Percentiles rank a stretch among this genome's conserved stretches.
Evolutionary conservation across 768 basidiomycete species (phyloP).

Genomic region (Kwoniella europaea): DNA sequence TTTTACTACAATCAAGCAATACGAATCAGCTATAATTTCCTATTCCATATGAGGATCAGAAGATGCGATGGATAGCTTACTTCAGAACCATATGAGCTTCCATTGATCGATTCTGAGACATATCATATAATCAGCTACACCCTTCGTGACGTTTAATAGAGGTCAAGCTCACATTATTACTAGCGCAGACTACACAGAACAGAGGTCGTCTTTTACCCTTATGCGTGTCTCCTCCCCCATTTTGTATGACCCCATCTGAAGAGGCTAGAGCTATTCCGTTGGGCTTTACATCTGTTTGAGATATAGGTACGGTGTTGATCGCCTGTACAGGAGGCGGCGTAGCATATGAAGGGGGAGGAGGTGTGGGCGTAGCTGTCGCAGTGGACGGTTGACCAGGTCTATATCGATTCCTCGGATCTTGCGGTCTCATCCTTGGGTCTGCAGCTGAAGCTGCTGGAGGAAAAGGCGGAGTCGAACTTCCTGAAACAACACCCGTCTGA

Average conservation of each 20-base stretch:
- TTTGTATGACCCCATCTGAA: slow-evolving; percentile 1
- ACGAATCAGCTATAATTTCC: not conserved
- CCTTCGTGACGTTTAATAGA: slow-evolving; percentile 2
- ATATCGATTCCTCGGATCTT: slow-evolving; percentile 40
- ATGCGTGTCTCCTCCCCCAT: slow-evolving; percentile 12
- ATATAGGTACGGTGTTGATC: not conserved
- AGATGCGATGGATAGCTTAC: slow-evolving; percentile 63
- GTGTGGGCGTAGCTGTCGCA: slow-evolving; percentile 25
- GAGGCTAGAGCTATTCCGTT: slow-evolving; percentile 17
- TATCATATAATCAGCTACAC: slow-evolving; percentile 2
- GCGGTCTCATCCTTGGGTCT: slow-evolving; percentile 39
- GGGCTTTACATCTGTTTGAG: slow-evolving; percentile 15
- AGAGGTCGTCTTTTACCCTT: slow-evolving; percentile 67
- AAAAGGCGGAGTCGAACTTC: slow-evolving; percentile 23
- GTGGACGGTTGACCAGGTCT: slow-evolving; percentile 3
- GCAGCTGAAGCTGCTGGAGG: slow-evolving; percentile 13
- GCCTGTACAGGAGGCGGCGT: slow-evolving; percentile 10
- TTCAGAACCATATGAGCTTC: slow-evolving; percentile 89
- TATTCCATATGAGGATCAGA: no score
- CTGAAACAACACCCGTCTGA: not conserved
- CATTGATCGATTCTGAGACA: slow-evolving; percentile 88
- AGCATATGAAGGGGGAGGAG: slow-evolving; percentile 21
- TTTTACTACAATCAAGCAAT: slow-evolving; percentile 67
- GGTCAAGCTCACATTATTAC: slow-evolving; percentile 77
- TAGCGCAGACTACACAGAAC: slow-evolving; percentile 99